phyloP scores from a whole-genome alignment of 129 eudicot genomes.

The Flaveria bidentis region DNA sequence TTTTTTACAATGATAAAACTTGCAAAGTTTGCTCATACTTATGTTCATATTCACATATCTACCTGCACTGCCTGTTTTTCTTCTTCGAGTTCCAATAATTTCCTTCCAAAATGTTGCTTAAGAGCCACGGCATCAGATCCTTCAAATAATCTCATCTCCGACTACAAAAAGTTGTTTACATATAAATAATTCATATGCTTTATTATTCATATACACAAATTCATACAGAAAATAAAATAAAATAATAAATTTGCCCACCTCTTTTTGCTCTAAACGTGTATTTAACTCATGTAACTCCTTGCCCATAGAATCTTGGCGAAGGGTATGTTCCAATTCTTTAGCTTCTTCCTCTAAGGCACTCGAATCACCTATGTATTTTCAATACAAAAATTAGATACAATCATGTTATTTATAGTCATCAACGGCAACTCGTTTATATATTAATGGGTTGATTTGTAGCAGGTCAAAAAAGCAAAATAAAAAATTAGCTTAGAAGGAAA shows the following conservation, averaged over 20 bases:
- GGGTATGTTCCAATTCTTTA: slow-evolving; percentile 94
- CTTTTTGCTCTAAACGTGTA: slow-evolving; percentile 82
- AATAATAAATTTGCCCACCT: slow-evolving; percentile 42
- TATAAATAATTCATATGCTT: slow-evolving; percentile 1
- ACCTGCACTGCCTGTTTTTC: slow-evolving; percentile 98
- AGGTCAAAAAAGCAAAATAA: no score
- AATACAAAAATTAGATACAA: slow-evolving; percentile 12
- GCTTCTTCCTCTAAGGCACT: slow-evolving; percentile 82
- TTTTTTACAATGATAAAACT: neutral
- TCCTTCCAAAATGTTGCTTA: slow-evolving; percentile 98
- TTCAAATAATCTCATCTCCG: slow-evolving; percentile 90
- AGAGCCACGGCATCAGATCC: slow-evolving; percentile 83
- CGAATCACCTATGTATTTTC: slow-evolving; percentile 68
- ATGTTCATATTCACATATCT: slow-evolving; percentile 16
- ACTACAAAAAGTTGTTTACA: slow-evolving; percentile 46
- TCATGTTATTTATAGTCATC: neutral
- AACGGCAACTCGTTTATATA: neutral
- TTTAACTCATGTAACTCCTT: slow-evolving; percentile 86
- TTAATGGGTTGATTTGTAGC: no score
- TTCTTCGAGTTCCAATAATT: slow-evolving; percentile 89
- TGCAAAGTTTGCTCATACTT: neutral
- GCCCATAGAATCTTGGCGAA: slow-evolving; percentile 89
- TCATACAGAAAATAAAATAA: neutral
- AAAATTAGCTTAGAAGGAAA: no score
- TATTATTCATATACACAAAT: neutral